These are phyloP conservation scores for Berkeleyomyces rouxiae DNA, from an alignment of 2,329 filamentous ascomycete genomes.

Conservation along the genomic window DNA sequence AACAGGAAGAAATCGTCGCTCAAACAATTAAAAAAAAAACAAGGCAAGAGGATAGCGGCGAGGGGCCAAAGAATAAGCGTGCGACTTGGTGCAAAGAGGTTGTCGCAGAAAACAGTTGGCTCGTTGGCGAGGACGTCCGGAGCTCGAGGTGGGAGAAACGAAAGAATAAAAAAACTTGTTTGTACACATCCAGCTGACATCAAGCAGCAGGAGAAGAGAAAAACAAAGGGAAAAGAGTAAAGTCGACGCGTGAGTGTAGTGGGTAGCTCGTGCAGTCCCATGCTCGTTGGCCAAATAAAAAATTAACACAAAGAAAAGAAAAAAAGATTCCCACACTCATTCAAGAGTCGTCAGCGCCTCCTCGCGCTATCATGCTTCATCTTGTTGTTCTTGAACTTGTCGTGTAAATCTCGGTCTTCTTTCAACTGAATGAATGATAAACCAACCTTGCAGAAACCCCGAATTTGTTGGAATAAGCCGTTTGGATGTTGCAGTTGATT, in stretches of 20 bases:
- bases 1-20: slow-evolving; percentile 1
- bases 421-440: background rate
- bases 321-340: background rate
- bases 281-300: background rate
- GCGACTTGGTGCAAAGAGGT: background rate
- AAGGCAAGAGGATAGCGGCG: background rate
- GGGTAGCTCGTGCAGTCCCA: background rate
- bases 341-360: background rate
- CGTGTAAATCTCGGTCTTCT: background rate
- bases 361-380: background rate
- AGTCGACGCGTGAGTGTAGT: background rate
- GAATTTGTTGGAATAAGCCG: background rate
- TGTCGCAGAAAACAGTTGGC: background rate
- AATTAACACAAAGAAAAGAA: background rate
- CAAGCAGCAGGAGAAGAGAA: background rate
- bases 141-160: background rate
- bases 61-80: background rate
- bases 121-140: background rate
- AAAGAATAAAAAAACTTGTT: background rate
- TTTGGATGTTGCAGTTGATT: background rate
- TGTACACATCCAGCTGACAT: background rate
- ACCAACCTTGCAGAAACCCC: background rate
- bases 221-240: background rate
- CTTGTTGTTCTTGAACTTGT: slow-evolving; percentile 1
- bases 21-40: background rate